Evolutionary conservation across 2,329 filamentous ascomycete genomes (phyloP), one percentile per base, ranked within the genome.

Genomic region (Fusarium tricinctum): DNA sequence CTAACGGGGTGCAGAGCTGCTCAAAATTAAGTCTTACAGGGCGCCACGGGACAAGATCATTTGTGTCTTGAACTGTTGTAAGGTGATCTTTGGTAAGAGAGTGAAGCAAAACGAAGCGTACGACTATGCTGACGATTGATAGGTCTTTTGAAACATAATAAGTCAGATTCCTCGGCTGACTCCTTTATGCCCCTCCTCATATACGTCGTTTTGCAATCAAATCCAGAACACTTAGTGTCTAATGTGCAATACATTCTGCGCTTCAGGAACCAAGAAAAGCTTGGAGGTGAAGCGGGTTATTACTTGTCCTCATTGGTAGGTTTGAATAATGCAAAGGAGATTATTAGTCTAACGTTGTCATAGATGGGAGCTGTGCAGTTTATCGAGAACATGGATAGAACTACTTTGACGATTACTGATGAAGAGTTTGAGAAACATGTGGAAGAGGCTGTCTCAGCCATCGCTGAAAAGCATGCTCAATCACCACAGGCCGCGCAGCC

Each of bases 31-130:
- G 75, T 96, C 92, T 10, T 99, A 99, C 77, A 89, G 97, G 71
- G 96, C 96, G n/a, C 96, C 96, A 6, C 85, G 96, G 73, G 96
- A 99, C 83, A 99, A 99, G 80, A 96, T 99, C 56, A 98, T 99
- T 49, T 99, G 96, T 78, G 93, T 98, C 45, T 82, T 99, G 57
- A 99, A 99, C 80, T 97, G 94, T 81, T 99, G 96, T 87, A 99
- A 99, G 81, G 97, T 99, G 67, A 98, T 99, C 68, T 98, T 99
- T 79, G 96, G 92, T 93, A 79, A 71, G 73, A 71, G 73, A 20
- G 30, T 22, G 12, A 17, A 9, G 13, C 14, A 32, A 9, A 8
- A 13, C n/a, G 8, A 35, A 39, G 10, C 14, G 3, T 20, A 20
- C 6, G 10, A 10, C 3, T 7, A 48, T 23, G 32, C 53, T 74